Percentiles rank a stretch among this genome's conserved stretches.
Conservation (phyloP, 129 eudicot species). For the Helianthus tuberosus region DNA sequence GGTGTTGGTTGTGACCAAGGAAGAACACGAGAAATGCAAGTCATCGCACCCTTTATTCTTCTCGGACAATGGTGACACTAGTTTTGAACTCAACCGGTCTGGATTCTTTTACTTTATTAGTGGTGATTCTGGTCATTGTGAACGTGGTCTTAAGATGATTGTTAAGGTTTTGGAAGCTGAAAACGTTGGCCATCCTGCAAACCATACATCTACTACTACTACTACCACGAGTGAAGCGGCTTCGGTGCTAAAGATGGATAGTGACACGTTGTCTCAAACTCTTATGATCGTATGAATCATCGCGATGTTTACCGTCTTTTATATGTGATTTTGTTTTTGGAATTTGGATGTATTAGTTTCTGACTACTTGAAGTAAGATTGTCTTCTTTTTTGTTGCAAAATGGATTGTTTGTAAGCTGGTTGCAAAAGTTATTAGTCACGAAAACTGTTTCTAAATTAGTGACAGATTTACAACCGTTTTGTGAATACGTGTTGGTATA, state of each 20-base stretch:
- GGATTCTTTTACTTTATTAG: slow-evolving; percentile 80
- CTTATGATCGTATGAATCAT: slow-evolving; percentile 22
- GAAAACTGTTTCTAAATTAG: too few relatives aligned
- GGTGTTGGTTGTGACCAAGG: slow-evolving; percentile 61
- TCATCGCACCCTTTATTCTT: slow-evolving; percentile 52
- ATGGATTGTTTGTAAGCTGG: too few relatives aligned
- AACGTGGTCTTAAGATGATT: slow-evolving; percentile 70
- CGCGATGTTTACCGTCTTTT: slow-evolving; percentile 33
- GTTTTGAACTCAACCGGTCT: slow-evolving; percentile 38
- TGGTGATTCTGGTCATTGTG: slow-evolving; percentile 66
- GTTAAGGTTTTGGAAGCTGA: slow-evolving; percentile 64
- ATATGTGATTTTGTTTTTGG: slow-evolving; percentile 28
- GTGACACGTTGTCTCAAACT: slow-evolving; percentile 29
- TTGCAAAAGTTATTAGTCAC: too few relatives aligned
- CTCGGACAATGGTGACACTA: slow-evolving; percentile 64
- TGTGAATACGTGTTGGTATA: too few relatives aligned
- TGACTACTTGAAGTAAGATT: neutral
- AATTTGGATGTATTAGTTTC: slow-evolving; percentile 16
- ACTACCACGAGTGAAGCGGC: slow-evolving; percentile 24
- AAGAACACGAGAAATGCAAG: slow-evolving; percentile 65
- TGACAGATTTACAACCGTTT: too few relatives aligned
- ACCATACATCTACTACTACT: slow-evolving; percentile 24
- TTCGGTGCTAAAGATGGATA: slow-evolving; percentile 20
- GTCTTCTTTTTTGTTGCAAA: too few relatives aligned
- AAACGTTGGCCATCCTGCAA: slow-evolving; percentile 35